These are phyloP conservation scores for Talaromyces funiculosus DNA, from an alignment of 2,329 filamentous ascomycete genomes.

Conservation along the genomic window DNA sequence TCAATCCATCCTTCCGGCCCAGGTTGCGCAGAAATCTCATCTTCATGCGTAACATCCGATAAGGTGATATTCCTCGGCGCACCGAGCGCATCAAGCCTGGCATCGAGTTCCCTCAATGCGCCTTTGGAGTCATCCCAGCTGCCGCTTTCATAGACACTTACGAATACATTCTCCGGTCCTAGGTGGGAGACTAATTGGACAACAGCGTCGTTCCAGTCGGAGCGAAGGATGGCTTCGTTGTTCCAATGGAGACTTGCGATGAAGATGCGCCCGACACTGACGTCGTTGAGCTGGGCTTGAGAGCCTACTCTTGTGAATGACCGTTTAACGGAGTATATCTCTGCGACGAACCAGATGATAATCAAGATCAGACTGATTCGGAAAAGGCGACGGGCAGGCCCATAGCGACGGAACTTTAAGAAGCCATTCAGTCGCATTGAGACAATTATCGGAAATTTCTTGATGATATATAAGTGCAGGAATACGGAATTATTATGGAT, in stretches of 20 bases:
- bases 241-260: constrained; percentile 68
- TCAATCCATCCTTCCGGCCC: constrained; percentile 55
- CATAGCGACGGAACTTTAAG: constrained; percentile 2
- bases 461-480: background rate
- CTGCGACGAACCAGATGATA: background rate
- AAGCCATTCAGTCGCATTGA: background rate
- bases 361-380: background rate
- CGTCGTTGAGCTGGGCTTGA: background rate
- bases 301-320: background rate
- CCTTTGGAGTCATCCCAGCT: constrained; percentile 64
- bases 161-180: constrained; percentile 60
- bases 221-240: constrained; percentile 54
- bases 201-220: constrained; percentile 59
- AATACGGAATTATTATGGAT: background rate
- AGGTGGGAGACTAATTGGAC: constrained; percentile 52
- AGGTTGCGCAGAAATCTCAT: constrained; percentile 47
- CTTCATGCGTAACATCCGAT: constrained; percentile 54
- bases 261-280: constrained; percentile 44
- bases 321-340: background rate
- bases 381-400: background rate
- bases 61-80: constrained; percentile 53
- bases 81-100: constrained; percentile 46
- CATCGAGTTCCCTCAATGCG: constrained; percentile 54
- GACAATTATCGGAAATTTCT: background rate
- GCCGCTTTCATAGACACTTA: constrained; percentile 64